Percentiles rank a stretch among this genome's conserved stretches.
Conservation (phyloP, 805 yeast genomes). For the Clavispora phyllophila region DNA sequence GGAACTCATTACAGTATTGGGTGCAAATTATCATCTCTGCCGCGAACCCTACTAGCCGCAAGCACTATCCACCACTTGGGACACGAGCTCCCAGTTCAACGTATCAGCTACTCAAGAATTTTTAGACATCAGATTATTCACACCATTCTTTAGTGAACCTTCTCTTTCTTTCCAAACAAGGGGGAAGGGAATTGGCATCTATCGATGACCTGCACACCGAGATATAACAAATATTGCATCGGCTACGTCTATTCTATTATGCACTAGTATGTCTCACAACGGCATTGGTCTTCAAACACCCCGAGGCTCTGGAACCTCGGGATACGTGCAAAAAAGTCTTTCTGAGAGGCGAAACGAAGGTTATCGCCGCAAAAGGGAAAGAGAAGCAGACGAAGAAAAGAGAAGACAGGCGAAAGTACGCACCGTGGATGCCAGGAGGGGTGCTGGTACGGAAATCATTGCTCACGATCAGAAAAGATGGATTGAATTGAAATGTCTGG, state of each 20-base stretch:
- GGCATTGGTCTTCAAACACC: conserved; percentile 55
- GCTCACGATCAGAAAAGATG: conserved; percentile 33
- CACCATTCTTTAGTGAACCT: no score
- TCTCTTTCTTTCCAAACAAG: no score
- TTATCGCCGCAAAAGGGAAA: conserved; percentile 26
- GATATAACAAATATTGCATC: no score
- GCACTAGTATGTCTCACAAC: conserved; percentile 44
- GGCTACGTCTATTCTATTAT: neutral
- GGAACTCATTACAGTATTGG: no score
- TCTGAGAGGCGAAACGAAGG: conserved; percentile 20
- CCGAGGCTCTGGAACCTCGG: conserved; percentile 62
- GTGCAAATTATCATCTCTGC: no score
- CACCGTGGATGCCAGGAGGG: conserved; percentile 7
- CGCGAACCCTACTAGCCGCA: no score
- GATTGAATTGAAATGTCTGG: conserved; percentile 45
- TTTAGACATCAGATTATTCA: no score
- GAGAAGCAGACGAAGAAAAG: conserved; percentile 12
- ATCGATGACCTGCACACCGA: no score
- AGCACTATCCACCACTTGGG: no score
- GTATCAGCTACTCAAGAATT: no score
- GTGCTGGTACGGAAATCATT: conserved; percentile 20
- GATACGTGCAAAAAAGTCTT: conserved; percentile 48
- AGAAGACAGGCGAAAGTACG: conserved; percentile 11
- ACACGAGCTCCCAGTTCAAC: no score
- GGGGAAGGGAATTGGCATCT: no score